These are phyloP conservation scores for Torrubiellomyces zombiae DNA, from an alignment of 2,329 filamentous ascomycete genomes.

Conservation along the genomic window DNA sequence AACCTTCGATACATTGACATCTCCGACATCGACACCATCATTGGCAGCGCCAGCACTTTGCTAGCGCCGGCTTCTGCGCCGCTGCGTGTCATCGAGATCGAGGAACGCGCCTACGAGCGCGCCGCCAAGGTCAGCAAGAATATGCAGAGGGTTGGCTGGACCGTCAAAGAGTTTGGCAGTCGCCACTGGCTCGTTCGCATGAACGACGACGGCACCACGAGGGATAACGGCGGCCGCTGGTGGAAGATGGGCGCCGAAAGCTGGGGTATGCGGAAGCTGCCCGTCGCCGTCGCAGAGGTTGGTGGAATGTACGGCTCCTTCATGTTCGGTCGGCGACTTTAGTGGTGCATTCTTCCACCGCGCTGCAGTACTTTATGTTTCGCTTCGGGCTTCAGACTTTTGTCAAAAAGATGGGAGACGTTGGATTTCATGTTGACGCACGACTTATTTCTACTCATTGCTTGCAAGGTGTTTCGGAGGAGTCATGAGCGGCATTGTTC, in stretches of 20 bases:
- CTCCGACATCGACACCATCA: conserved; percentile 42
- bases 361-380: no score
- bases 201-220: conserved; percentile 17
- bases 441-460: no score
- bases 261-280: conserved; percentile 82
- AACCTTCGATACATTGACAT: conserved; percentile 62
- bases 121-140: conserved; percentile 46
- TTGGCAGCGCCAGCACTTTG: conserved; percentile 41
- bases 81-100: conserved; percentile 60
- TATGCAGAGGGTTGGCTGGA: conserved; percentile 50
- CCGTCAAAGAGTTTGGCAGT: conserved; percentile 49
- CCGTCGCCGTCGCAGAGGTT: conserved; percentile 79
- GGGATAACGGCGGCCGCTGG: conserved; percentile 33
- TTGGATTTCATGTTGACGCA: no score
- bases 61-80: conserved; percentile 45
- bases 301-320: conserved; percentile 79
- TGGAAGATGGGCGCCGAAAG: conserved; percentile 79
- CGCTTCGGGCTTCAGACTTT: no score
- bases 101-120: conserved; percentile 48
- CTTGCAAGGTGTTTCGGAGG: no score
- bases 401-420: no score
- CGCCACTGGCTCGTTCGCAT: conserved; percentile 50
- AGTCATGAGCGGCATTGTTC: no score
- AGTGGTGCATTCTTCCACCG: no score
- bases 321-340: conserved; percentile 45